Conservation (phyloP, 2,329 filamentous ascomycete species). For the Helminthosporium solani region DNA sequence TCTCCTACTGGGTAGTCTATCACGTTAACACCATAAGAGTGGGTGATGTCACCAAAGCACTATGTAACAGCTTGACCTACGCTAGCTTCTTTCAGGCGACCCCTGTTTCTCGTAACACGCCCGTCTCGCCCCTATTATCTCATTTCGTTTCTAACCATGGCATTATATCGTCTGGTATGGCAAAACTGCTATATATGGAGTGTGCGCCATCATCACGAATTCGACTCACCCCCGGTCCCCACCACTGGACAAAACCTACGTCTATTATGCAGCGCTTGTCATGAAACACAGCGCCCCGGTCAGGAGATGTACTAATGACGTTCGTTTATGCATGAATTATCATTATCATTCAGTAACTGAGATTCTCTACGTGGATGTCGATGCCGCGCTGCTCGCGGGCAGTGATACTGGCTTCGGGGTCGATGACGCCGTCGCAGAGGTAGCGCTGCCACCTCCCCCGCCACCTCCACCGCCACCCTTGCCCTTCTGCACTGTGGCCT, state of each 20-base stretch:
- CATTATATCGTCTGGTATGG: too few species aligned
- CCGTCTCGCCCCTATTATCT: too few species aligned
- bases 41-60: too few species aligned
- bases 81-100: too few species aligned
- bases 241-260: not conserved
- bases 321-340: slow-evolving; percentile 4
- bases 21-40: too few species aligned
- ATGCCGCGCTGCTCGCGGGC: slow-evolving; percentile 28
- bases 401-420: slow-evolving; percentile 35
- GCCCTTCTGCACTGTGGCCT: slow-evolving; percentile 47
- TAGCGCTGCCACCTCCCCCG: slow-evolving; percentile 25
- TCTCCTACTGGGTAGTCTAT: too few species aligned
- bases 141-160: too few species aligned
- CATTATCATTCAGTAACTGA: slow-evolving; percentile 6
- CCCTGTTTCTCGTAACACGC: too few species aligned
- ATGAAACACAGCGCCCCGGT: not conserved
- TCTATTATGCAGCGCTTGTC: not conserved
- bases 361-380: slow-evolving; percentile 9
- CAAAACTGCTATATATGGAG: too few species aligned
- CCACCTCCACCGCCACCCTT: slow-evolving; percentile 24
- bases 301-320: slow-evolving; percentile 1
- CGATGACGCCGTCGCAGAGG: slow-evolving; percentile 20
- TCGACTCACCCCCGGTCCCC: not conserved
- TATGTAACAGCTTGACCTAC: too few species aligned
- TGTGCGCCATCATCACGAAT: not conserved